Evolutionary conservation across 83 land plant species (phyloP).

Genomic region (Larix sibirica): DNA sequence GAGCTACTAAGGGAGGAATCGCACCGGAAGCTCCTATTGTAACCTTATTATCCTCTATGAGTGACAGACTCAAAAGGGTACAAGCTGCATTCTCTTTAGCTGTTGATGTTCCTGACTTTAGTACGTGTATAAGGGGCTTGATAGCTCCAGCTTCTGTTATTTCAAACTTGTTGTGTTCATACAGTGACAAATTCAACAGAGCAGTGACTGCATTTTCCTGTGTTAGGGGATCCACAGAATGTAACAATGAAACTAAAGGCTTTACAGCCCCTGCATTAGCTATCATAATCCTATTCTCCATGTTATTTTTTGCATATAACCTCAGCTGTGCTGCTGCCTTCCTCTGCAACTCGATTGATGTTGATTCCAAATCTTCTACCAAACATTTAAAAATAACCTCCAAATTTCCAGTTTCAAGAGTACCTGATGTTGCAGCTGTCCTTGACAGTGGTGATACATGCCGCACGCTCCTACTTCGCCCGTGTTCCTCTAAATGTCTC

Average conservation of each 20-base stretch:
- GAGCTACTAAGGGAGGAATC: conserved; percentile 61
- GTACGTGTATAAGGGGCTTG: conserved; percentile 46
- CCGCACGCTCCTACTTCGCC: neutral
- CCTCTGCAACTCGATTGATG: conserved; percentile 50
- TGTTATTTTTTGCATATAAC: conserved; percentile 66
- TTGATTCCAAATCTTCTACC: conserved; percentile 13
- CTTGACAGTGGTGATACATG: neutral
- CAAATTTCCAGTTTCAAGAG: conserved; percentile 8
- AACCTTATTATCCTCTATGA: conserved; percentile 50
- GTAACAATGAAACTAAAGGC: conserved; percentile 55
- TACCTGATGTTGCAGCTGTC: neutral
- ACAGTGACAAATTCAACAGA: conserved; percentile 74
- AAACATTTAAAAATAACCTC: conserved; percentile 8
- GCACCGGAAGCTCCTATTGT: conserved; percentile 73
- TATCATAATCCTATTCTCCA: conserved; percentile 67
- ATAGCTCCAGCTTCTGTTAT: conserved; percentile 74
- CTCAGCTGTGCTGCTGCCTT: conserved; percentile 66
- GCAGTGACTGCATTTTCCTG: conserved; percentile 91
- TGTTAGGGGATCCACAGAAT: conserved; percentile 51
- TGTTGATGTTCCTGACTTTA: conserved; percentile 47
- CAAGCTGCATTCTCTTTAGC: conserved; percentile 85
- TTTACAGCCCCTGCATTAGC: conserved; percentile 68
- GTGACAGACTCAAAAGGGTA: conserved; percentile 69
- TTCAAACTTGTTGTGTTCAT: conserved; percentile 67
- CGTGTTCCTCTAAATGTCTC: neutral